These are phyloP conservation scores for Amylostereum chailletii DNA, from an alignment of 1,284 basidiomycete species.

Conservation along the genomic window DNA sequence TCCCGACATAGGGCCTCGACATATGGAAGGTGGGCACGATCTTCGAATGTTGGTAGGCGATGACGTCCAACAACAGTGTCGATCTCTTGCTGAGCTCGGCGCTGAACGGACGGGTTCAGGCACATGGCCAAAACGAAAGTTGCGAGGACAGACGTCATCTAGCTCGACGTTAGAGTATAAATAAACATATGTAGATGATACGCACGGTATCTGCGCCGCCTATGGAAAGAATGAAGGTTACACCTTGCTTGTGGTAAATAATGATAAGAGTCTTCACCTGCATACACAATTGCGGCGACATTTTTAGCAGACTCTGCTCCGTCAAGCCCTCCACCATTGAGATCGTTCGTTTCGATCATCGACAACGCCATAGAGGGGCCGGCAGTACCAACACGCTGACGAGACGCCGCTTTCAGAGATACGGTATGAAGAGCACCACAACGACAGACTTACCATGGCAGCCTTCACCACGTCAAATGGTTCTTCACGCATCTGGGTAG, in stretches of 20 bases:
- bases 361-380: conserved; percentile 20
- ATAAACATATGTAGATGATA: neutral
- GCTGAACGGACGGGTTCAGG: neutral
- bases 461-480: conserved; percentile 15
- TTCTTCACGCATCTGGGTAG: conserved; percentile 22
- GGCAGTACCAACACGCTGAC: conserved; percentile 6
- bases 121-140: too few relatives aligned
- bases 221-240: conserved; percentile 2
- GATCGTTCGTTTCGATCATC: conserved; percentile 17
- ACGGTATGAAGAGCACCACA: too few relatives aligned
- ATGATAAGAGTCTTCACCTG: conserved; percentile 16
- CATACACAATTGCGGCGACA: conserved; percentile 31
- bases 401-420: too few relatives aligned
- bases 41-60: neutral
- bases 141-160: conserved; percentile 6
- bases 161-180: neutral
- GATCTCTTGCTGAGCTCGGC: neutral
- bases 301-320: conserved; percentile 30
- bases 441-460: too few relatives aligned
- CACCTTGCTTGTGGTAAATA: neutral
- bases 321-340: conserved; percentile 8
- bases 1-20: too few relatives aligned
- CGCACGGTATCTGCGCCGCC: conserved; percentile 25
- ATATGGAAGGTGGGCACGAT: too few relatives aligned
- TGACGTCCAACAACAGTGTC: neutral